Conservation (phyloP, 176 grass and related monocot species). For the Phyllostachys edulis region DNA sequence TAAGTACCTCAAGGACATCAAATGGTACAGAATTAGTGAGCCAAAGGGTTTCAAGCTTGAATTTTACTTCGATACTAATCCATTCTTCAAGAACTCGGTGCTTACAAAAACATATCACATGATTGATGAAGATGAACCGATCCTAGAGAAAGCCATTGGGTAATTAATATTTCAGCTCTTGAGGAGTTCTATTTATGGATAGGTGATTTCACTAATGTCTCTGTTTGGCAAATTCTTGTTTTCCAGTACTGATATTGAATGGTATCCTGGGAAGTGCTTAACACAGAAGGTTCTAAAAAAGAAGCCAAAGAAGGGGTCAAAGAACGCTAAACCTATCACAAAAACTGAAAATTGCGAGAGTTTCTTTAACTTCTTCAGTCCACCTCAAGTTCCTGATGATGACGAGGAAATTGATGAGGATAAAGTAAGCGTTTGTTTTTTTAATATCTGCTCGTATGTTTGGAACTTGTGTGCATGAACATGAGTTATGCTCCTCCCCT, state of each 20-base stretch:
- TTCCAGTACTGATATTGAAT: conserved; percentile 84
- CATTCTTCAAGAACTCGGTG: conserved; percentile 84
- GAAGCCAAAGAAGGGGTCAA: conserved; percentile 92
- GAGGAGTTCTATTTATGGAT: not conserved
- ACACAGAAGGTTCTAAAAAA: conserved; percentile 94
- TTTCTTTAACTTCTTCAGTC: conserved; percentile 99
- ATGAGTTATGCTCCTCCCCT: not conserved
- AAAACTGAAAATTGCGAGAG: conserved; percentile 94
- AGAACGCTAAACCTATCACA: conserved; percentile 80
- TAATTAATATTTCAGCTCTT: conserved; percentile 16
- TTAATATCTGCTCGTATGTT: not conserved
- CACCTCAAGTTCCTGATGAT: conserved; percentile 92
- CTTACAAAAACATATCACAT: conserved; percentile 95
- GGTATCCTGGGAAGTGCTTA: conserved; percentile 82
- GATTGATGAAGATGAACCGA: conserved; percentile 92
- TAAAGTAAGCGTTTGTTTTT: conserved; percentile 47
- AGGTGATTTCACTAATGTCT: not conserved
- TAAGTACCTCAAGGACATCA: conserved; percentile 92
- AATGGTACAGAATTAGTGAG: conserved; percentile 70
- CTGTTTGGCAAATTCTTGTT: not conserved
- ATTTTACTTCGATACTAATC: conserved; percentile 78
- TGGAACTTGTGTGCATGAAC: not conserved
- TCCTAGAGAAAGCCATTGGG: conserved; percentile 96
- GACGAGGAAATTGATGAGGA: conserved; percentile 96
- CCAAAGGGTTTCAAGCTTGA: conserved; percentile 95